Base-by-base conservation (phyloP, 2,329 filamentous ascomycete species). In the Fusarium tuaranense region DNA sequence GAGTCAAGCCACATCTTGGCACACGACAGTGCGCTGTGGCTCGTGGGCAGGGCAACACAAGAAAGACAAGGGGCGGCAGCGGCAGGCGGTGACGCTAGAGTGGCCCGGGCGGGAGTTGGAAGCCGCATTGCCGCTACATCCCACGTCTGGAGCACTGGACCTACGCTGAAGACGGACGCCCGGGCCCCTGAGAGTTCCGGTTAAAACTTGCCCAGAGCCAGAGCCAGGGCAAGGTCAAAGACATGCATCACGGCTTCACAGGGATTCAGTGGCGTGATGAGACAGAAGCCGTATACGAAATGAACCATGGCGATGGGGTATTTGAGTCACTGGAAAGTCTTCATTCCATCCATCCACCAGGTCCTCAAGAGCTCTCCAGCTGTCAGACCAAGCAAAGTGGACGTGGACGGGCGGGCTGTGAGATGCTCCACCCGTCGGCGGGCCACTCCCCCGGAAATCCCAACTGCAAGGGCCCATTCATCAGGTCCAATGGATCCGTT, bases 371-470 rank as follows among this genome's bases (percentile, higher is more conserved):
- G 32, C 30, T 32, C 30, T 32, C 30, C 30, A 32, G 30, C 32
- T 34, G 58, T 61, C 58, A 63, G 36, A 51, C 30, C 16, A 22
- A 25, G 13, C 27, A 46, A 27, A 16, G 22, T 27, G 7, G 32
- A 34, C 32, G 22, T 48, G 14, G 55, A 38, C 20, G 73, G 48
- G 71, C 71, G 73, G 48, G 71, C 72, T 67, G 71, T 36, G 44
- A 48, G 32, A 27, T 59, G 55, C 71, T 73, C 74, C 72, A 77
- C 72, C 63, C 30, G 58, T 69, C 34, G 53, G 67, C 73, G 72
- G 73, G 68, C 67, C 76, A 75, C 75, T 75, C 67, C 65, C 71
- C 76, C 76, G 63, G 76, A 76, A 75, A 72, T 63, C 57, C 55
- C 38, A 57, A 65, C 46, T 68, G 70, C 73, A 72, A 66, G 71